Conservation (phyloP, 441 rosid genomes). For the Eutrema salsugineum region DNA sequence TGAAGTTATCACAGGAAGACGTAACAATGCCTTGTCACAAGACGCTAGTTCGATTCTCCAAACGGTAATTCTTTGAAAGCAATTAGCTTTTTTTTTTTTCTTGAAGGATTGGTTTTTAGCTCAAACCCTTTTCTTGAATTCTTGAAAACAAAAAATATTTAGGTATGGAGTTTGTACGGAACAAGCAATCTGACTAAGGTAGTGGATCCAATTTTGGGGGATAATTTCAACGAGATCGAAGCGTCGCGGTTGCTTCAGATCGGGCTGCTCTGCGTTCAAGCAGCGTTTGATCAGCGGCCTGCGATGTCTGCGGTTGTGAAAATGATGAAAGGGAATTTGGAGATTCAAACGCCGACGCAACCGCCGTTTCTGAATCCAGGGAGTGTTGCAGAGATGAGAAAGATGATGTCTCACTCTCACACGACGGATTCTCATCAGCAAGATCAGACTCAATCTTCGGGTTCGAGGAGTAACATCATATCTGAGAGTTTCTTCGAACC, state of each 20-base stretch:
- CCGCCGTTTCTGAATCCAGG: constrained; percentile 68
- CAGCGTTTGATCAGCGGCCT: constrained; percentile 78
- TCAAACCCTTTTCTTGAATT: constrained; percentile 8
- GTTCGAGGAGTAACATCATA: constrained; percentile 39
- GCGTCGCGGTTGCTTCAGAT: constrained; percentile 54
- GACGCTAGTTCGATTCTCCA: constrained; percentile 50
- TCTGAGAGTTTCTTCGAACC: constrained; percentile 48
- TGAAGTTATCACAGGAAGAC: constrained; percentile 61
- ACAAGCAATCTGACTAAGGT: constrained; percentile 42
- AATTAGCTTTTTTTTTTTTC: neutral
- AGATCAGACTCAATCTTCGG: constrained; percentile 39
- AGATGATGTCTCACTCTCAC: constrained; percentile 4
- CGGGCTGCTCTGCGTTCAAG: constrained; percentile 80
- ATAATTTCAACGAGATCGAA: constrained; percentile 43
- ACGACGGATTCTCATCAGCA: constrained; percentile 18
- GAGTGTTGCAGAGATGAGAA: constrained; percentile 31
- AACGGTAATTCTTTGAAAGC: constrained; percentile 37
- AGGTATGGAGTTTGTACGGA: constrained; percentile 63
- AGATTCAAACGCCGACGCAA: constrained; percentile 61
- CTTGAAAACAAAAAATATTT: constrained; percentile 2
- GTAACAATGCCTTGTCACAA: constrained; percentile 40
- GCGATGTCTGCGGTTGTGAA: constrained; percentile 68
- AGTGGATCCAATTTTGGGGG: constrained; percentile 57
- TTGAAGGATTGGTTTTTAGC: neutral
- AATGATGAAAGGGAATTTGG: constrained; percentile 46